phyloP scores from a whole-genome alignment of 768 basidiomycete genomes.

The Calocera cornea region DNA sequence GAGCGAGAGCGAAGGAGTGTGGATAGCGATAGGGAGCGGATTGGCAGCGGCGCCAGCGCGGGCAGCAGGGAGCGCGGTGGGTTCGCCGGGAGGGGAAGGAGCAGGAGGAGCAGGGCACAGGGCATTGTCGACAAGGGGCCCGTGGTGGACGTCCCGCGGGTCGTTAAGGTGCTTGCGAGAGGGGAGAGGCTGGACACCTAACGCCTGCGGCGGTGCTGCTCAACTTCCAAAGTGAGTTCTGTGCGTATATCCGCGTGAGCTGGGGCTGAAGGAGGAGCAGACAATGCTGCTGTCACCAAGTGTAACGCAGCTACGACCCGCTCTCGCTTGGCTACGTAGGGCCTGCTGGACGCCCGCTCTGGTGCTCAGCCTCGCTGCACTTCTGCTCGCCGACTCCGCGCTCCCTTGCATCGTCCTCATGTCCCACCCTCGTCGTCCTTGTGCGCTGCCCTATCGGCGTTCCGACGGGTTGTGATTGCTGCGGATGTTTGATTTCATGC shows the following conservation, averaged over 20 bases:
- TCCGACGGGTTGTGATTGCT: background rate
- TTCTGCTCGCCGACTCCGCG: background rate
- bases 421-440: background rate
- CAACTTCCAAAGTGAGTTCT: background rate
- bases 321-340: background rate
- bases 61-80: background rate
- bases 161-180: background rate
- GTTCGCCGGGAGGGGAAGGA: background rate
- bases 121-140: background rate
- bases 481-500: too few species aligned
- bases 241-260: background rate
- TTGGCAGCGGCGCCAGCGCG: background rate
- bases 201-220: background rate
- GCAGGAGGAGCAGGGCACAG: background rate
- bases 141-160: background rate
- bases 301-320: background rate
- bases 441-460: background rate
- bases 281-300: background rate
- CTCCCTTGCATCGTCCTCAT: background rate
- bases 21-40: background rate
- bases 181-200: slow-evolving; percentile 3
- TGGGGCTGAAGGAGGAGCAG: background rate
- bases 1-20: background rate
- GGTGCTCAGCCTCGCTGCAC: background rate
- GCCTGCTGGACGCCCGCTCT: background rate